Percentiles rank a stretch among this genome's conserved stretches.
Conservation (phyloP, 106 monocot genomes). For the Ottelia alismoides region DNA sequence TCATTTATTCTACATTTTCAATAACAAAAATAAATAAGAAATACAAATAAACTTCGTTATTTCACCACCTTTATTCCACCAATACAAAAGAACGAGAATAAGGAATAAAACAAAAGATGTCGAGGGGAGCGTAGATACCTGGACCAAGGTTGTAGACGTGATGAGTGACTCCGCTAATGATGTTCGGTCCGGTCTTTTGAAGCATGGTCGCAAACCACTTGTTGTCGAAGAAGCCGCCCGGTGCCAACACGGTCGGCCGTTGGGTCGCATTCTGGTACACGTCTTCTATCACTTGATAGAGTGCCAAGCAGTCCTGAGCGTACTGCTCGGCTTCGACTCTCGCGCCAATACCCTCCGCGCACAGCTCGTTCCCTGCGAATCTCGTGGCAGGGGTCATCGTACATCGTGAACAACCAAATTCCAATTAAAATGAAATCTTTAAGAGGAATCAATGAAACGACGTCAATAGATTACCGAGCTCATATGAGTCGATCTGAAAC, state of each 20-base stretch:
- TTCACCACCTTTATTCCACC: too few relatives aligned
- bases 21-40: too few relatives aligned
- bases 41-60: too few relatives aligned
- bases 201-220: slow-evolving; percentile 38
- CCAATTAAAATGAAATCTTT: too few relatives aligned
- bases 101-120: slow-evolving; percentile 53
- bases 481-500: slow-evolving; percentile 34
- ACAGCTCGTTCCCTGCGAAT: slow-evolving; percentile 34
- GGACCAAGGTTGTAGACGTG: slow-evolving; percentile 54
- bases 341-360: slow-evolving; percentile 20
- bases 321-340: slow-evolving; percentile 28
- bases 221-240: slow-evolving; percentile 32
- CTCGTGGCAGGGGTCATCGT: background rate
- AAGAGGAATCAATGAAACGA: too few relatives aligned
- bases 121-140: slow-evolving; percentile 86
- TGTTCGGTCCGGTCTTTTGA: slow-evolving; percentile 15
- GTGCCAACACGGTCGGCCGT: slow-evolving; percentile 23
- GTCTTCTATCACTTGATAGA: slow-evolving; percentile 12
- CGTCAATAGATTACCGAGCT: slow-evolving; percentile 57
- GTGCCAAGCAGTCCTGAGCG: slow-evolving; percentile 24
- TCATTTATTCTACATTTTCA: too few relatives aligned
- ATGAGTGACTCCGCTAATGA: slow-evolving; percentile 31
- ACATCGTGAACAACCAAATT: too few relatives aligned
- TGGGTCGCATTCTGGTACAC: slow-evolving; percentile 6
- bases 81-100: too few relatives aligned